Conservation (phyloP, 371 early-diverging fungal species). For the Apophysomyces ossiformis region DNA sequence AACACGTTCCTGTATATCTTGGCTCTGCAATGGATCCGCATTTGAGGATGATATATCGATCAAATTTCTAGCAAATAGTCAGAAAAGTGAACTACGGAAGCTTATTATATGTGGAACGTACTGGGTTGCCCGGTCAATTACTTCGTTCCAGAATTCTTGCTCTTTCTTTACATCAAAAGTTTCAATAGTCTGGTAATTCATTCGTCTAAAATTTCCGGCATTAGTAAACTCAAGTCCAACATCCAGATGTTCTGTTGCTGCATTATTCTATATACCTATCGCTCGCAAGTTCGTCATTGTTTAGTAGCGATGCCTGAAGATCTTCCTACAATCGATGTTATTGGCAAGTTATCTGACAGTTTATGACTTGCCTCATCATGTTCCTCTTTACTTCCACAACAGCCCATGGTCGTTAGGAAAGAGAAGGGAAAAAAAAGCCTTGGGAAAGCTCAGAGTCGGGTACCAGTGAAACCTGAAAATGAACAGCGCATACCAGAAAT, state of each 20-base stretch:
- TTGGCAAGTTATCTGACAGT: neutral
- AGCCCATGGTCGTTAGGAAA: conserved; percentile 35
- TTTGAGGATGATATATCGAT: conserved; percentile 54
- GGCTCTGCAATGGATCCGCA: conserved; percentile 52
- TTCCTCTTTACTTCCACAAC: conserved; percentile 53
- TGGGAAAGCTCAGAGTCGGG: no score
- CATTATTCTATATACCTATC: conserved; percentile 31
- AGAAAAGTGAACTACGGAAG: neutral
- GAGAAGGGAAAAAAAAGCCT: neutral
- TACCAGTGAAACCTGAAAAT: no score
- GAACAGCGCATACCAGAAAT: no score
- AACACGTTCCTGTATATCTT: conserved; percentile 50
- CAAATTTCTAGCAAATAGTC: conserved; percentile 36
- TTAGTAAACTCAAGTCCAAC: neutral
- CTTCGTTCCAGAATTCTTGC: conserved; percentile 50
- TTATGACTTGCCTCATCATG: conserved; percentile 36
- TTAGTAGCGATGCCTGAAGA: conserved; percentile 36
- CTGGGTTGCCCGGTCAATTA: conserved; percentile 56
- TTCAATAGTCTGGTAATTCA: conserved; percentile 39
- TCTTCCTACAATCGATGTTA: conserved; percentile 29
- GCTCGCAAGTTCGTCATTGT: conserved; percentile 24
- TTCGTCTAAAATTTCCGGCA: conserved; percentile 22
- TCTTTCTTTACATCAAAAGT: conserved; percentile 49
- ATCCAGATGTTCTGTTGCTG: neutral
- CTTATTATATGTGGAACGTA: conserved; percentile 13